These are phyloP conservation scores for Penicillium psychrosexuale DNA, from an alignment of 2,329 filamentous ascomycete species.

Conservation along the genomic window DNA sequence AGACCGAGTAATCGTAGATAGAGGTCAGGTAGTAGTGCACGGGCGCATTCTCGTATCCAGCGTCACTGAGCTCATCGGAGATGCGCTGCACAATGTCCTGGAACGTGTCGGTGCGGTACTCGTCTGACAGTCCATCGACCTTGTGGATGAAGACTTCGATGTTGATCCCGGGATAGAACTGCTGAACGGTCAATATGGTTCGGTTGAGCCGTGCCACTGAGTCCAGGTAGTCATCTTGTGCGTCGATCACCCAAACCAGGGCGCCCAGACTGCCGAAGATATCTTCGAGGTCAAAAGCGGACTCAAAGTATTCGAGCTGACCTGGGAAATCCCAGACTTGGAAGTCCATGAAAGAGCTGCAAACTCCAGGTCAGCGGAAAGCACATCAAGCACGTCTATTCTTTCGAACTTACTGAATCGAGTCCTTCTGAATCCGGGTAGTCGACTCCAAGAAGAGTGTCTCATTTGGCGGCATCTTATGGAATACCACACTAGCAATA, in stretches of 20 bases:
- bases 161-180: conserved; percentile 87
- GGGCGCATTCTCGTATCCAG: conserved; percentile 87
- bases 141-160: conserved; percentile 99
- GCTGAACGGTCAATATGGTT: conserved; percentile 84
- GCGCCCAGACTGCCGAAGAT: conserved; percentile 94
- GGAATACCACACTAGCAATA: conserved; percentile 98
- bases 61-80: conserved; percentile 90
- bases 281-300: conserved; percentile 83
- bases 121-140: conserved; percentile 93
- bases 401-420: conserved; percentile 72
- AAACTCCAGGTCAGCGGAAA: neutral
- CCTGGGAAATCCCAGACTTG: conserved; percentile 98
- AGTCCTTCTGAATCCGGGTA: conserved; percentile 88
- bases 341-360: conserved; percentile 96
- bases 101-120: conserved; percentile 94
- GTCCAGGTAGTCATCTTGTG: conserved; percentile 95
- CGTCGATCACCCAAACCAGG: conserved; percentile 97
- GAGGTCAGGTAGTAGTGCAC: conserved; percentile 95
- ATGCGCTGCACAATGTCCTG: conserved; percentile 95
- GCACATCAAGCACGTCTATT: neutral
- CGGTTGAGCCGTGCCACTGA: conserved; percentile 81
- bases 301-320: conserved; percentile 88
- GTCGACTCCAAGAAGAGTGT: conserved; percentile 95
- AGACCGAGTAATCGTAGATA: conserved; percentile 98
- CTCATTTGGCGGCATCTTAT: conserved; percentile 94